Conservation (phyloP, 768 basidiomycete species). For the Lactarius hengduanensis region DNA sequence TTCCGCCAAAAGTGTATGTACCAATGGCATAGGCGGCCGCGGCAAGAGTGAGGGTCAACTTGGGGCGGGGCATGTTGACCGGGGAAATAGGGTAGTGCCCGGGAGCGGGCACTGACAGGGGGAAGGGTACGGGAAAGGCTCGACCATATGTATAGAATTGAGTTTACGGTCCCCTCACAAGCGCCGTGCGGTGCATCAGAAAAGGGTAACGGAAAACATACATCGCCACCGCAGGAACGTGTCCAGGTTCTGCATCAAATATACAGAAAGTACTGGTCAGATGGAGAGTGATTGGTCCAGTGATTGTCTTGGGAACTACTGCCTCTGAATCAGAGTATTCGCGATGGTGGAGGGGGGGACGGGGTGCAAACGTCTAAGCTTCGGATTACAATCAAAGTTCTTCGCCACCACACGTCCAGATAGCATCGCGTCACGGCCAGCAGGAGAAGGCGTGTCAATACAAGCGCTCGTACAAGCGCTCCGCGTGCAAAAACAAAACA, state of each 20-base stretch:
- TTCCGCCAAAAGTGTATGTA: background rate
- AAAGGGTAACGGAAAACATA: background rate
- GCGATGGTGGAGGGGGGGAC: background rate
- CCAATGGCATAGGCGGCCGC: background rate
- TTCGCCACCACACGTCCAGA: background rate
- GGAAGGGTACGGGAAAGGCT: background rate
- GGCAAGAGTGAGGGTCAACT: background rate
- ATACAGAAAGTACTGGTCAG: background rate
- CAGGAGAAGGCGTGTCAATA: background rate
- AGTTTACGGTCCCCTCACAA: background rate
- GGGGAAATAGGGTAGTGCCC: background rate
- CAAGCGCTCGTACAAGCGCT: no score
- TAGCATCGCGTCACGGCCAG: background rate
- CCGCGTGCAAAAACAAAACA: background rate
- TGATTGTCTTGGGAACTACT: background rate
- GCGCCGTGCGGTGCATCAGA: background rate
- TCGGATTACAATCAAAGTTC: background rate
- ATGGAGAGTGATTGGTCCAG: background rate
- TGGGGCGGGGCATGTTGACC: background rate
- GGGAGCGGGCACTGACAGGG: background rate
- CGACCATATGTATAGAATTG: background rate
- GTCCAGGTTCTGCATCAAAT: background rate
- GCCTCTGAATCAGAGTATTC: background rate
- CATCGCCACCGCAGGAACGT: background rate
- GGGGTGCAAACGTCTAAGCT: background rate